These are phyloP conservation scores for Cyclotella cryptica DNA, from an alignment of 108 stramenopile species.

Conservation along the genomic window DNA sequence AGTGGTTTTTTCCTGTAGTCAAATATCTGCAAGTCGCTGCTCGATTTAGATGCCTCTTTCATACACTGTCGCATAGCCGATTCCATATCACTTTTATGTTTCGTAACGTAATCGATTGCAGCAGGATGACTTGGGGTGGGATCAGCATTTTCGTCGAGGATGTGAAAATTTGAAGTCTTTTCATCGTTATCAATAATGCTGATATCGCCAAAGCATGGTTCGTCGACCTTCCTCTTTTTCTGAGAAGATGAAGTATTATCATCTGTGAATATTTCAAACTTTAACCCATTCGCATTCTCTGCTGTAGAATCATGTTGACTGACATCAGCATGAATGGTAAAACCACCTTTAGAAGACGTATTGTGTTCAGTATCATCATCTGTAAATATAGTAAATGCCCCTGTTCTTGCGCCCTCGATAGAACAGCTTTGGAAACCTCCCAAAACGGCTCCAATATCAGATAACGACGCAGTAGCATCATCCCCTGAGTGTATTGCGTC, in stretches of 20 bases:
- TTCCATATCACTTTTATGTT: conserved; percentile 44
- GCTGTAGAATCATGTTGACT: neutral
- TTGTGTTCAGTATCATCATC: neutral
- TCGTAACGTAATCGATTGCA: conserved; percentile 34
- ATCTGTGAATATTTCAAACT: conserved; percentile 52
- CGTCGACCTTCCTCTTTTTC: conserved; percentile 32
- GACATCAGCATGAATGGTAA: conserved; percentile 7
- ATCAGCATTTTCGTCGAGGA: conserved; percentile 27
- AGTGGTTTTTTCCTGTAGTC: conserved; percentile 39
- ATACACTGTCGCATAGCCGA: conserved; percentile 43
- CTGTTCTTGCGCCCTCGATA: neutral
- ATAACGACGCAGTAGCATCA: conserved; percentile 28
- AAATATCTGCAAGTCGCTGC: conserved; percentile 25
- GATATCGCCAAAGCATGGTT: conserved; percentile 46
- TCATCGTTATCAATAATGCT: conserved; percentile 47
- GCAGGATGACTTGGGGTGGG: neutral
- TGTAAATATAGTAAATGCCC: neutral
- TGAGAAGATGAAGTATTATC: conserved; percentile 15
- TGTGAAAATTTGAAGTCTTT: conserved; percentile 32
- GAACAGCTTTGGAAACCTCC: conserved; percentile 15
- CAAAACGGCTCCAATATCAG: conserved; percentile 23
- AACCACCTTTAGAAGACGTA: neutral
- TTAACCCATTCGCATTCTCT: conserved; percentile 20
- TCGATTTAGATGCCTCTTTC: conserved; percentile 33
- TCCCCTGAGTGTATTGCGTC: conserved; percentile 14